Percentiles rank a stretch among this genome's conserved stretches.
Evolutionary conservation across 1,139 yeast genomes (phyloP).

Genomic region (Yamadazyma triangularis): DNA sequence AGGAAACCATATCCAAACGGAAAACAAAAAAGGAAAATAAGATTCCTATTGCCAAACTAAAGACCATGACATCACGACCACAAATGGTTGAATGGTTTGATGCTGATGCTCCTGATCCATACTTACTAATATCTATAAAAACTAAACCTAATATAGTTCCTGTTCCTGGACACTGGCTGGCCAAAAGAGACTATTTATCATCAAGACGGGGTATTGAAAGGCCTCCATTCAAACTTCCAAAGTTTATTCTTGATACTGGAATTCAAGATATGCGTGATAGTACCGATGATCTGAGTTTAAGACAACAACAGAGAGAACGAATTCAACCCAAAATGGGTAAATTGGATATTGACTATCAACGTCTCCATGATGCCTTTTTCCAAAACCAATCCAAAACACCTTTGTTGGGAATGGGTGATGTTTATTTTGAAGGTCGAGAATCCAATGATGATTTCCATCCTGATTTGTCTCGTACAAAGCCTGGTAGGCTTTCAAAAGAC

Average conservation of each 20-base stretch:
- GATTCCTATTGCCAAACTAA: slow-evolving; percentile 65
- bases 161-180: slow-evolving; percentile 84
- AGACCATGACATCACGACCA: slow-evolving; percentile 57
- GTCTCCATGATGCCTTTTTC: slow-evolving; percentile 83
- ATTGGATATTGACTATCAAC: slow-evolving; percentile 81
- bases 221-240: slow-evolving; percentile 73
- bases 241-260: slow-evolving; percentile 77
- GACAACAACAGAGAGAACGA: slow-evolving; percentile 74
- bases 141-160: slow-evolving; percentile 63
- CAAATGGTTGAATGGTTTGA: slow-evolving; percentile 85
- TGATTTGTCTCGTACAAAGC: slow-evolving; percentile 42
- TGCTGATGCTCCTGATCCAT: slow-evolving; percentile 79
- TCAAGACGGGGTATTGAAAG: slow-evolving; percentile 68
- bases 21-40: slow-evolving; percentile 50
- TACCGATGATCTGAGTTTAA: slow-evolving; percentile 48
- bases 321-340: slow-evolving; percentile 90
- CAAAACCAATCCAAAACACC: slow-evolving; percentile 73
- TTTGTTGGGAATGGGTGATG: slow-evolving; percentile 65
- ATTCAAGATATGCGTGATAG: slow-evolving; percentile 80
- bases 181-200: slow-evolving; percentile 74
- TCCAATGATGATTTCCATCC: slow-evolving; percentile 39
- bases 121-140: slow-evolving; percentile 60
- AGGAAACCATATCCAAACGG: slow-evolving; percentile 29
- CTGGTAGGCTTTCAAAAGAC: slow-evolving; percentile 62
- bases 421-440: slow-evolving; percentile 78